phyloP scores from a whole-genome alignment of 179 eudicot genomes.

The Heliamphora pulchella region DNA sequence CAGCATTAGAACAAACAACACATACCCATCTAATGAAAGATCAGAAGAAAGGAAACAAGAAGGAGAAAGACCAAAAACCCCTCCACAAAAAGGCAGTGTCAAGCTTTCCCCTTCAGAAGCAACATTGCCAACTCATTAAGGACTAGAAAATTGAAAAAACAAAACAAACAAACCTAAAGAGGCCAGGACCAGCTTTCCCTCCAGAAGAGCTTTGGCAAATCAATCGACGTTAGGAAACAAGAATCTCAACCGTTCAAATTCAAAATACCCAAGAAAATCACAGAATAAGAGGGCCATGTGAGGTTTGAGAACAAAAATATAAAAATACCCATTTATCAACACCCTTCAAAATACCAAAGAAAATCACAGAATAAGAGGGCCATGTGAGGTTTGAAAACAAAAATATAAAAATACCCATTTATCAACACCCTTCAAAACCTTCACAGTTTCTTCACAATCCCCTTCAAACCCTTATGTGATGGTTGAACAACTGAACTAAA shows the following conservation, averaged over 20 bases:
- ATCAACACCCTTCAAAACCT: not conserved
- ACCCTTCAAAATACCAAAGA: not conserved
- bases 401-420: not conserved
- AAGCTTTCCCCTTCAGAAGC: not conserved
- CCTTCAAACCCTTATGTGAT: not conserved
- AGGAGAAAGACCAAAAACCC: not conserved
- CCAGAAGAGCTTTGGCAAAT: not conserved
- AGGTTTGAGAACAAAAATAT: no score
- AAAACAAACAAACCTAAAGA: not conserved
- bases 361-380: not conserved
- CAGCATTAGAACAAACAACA: not conserved
- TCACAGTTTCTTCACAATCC: not conserved
- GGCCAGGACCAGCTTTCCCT: not conserved
- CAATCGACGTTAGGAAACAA: not conserved
- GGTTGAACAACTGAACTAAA: not conserved
- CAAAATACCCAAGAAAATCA: not conserved
- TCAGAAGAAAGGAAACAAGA: not conserved
- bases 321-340: constrained; percentile 3
- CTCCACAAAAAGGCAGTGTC: not conserved
- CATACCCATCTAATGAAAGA: not conserved
- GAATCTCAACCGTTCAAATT: no score
- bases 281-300: not conserved
- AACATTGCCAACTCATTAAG: not conserved
- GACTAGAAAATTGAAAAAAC: not conserved
- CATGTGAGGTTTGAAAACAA: not conserved